A percentile compares a stretch with the other conserved stretches of the same genome.
These are phyloP conservation scores for Pichia sp. DNA, from an alignment of 1,139 yeast species.

Conservation along the genomic window DNA sequence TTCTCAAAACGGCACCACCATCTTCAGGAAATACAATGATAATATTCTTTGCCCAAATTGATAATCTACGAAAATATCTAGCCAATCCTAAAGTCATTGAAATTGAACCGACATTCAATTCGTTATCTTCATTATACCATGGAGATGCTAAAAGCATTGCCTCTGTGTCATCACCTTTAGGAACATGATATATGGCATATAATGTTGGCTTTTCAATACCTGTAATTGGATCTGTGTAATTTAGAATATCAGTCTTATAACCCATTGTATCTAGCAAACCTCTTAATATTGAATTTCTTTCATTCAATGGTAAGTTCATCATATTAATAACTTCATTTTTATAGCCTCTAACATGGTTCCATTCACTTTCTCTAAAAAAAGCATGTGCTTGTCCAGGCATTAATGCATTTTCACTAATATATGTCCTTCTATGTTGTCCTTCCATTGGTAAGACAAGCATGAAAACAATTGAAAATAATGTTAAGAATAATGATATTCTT, in stretches of 20 bases:
- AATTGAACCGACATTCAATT: slow-evolving; percentile 71
- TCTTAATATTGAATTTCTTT: slow-evolving; percentile 42
- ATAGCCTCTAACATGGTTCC: slow-evolving; percentile 87
- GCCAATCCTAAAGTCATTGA: slow-evolving; percentile 68
- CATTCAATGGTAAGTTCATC: slow-evolving; percentile 31
- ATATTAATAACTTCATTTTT: slow-evolving; percentile 47
- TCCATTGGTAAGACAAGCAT: slow-evolving; percentile 65
- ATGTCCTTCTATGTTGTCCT: slow-evolving; percentile 77
- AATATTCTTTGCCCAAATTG: slow-evolving; percentile 93
- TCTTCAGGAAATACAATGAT: slow-evolving; percentile 78
- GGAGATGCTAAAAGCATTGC: slow-evolving; percentile 91
- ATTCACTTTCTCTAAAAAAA: slow-evolving; percentile 87
- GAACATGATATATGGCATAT: slow-evolving; percentile 85
- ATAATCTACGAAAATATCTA: slow-evolving; percentile 74
- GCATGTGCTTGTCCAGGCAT: slow-evolving; percentile 95
- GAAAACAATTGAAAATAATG: slow-evolving; percentile 59
- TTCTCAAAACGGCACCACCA: slow-evolving; percentile 59
- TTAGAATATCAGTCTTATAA: slow-evolving; percentile 48
- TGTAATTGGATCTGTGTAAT: slow-evolving; percentile 14
- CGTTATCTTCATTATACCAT: slow-evolving; percentile 58
- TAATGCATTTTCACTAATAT: slow-evolving; percentile 91
- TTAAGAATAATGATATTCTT: slow-evolving; percentile 50
- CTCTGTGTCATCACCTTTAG: slow-evolving; percentile 94
- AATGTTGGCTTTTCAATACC: slow-evolving; percentile 33
- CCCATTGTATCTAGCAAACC: slow-evolving; percentile 70